These are phyloP conservation scores for Metschnikowia proteae DNA, from an alignment of 805 yeast genomes.

Conservation along the genomic window DNA sequence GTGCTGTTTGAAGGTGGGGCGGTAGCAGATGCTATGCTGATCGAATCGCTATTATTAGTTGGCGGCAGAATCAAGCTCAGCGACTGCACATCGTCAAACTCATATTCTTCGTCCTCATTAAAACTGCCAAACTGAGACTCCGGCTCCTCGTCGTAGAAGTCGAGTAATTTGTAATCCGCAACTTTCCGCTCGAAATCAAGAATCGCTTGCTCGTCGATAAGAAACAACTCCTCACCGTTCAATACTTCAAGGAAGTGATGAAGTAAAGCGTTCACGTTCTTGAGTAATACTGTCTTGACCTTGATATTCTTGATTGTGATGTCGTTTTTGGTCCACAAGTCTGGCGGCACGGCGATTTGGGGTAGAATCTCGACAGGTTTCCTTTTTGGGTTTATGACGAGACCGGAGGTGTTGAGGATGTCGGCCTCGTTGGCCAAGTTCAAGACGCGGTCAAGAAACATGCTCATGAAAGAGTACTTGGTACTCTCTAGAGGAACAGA, in stretches of 20 bases:
- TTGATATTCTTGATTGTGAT: conserved; percentile 28
- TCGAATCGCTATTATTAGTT: conserved; percentile 1
- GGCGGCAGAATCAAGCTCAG: not conserved
- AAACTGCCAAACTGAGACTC: conserved; percentile 4
- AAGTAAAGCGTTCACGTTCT: conserved; percentile 32
- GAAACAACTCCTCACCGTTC: conserved; percentile 17
- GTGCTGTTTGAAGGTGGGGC: conserved; percentile 2
- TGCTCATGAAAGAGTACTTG: conserved; percentile 25
- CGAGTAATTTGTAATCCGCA: conserved; percentile 30
- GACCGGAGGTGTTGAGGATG: conserved; percentile 11
- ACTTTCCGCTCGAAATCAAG: conserved; percentile 30
- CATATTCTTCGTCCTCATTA: conserved; percentile 12
- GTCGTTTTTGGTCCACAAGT: conserved; percentile 35
- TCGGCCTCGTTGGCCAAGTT: conserved; percentile 20
- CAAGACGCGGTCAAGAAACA: conserved; percentile 24
- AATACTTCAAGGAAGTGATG: conserved; percentile 6
- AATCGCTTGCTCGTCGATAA: conserved; percentile 26
- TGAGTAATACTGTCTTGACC: conserved; percentile 30
- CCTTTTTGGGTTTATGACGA: not conserved
- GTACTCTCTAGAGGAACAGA: conserved; percentile 27
- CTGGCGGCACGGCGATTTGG: conserved; percentile 32
- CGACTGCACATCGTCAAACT: conserved; percentile 8
- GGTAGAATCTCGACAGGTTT: conserved; percentile 27
- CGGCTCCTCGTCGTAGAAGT: conserved; percentile 3
- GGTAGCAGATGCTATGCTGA: conserved; percentile 2